Conservation (phyloP, 192 early-diverging fungal species). For the Gonapodya prolifera region DNA sequence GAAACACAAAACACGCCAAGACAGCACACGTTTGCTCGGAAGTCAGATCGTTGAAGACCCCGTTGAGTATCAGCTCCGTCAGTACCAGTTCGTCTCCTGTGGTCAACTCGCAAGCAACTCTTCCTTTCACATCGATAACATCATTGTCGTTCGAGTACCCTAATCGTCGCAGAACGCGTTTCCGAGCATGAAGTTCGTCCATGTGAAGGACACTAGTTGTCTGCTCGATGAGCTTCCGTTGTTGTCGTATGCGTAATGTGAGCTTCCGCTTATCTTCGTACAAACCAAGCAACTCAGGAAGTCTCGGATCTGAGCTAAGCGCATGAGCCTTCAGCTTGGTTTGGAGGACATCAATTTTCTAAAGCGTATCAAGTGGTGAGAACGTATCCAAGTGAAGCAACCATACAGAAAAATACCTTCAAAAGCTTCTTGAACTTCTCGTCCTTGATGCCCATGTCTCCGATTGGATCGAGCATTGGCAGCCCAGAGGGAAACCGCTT, state of each 20-base stretch:
- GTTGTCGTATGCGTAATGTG: slow-evolving; percentile 41
- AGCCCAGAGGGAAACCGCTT: slow-evolving; percentile 58
- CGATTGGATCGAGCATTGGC: slow-evolving; percentile 78
- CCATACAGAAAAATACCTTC: slow-evolving; percentile 18
- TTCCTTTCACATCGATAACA: slow-evolving; percentile 92
- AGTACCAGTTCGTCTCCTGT: slow-evolving; percentile 87
- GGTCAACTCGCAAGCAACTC: slow-evolving; percentile 94
- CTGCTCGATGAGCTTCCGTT: slow-evolving; percentile 59
- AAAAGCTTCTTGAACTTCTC: slow-evolving; percentile 60
- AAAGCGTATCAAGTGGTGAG: not conserved
- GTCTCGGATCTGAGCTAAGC: slow-evolving; percentile 36
- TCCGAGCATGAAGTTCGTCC: slow-evolving; percentile 83
- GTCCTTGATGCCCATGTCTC: slow-evolving; percentile 79
- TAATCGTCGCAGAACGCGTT: slow-evolving; percentile 80
- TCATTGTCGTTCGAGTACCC: slow-evolving; percentile 72
- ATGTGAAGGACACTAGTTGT: slow-evolving; percentile 76
- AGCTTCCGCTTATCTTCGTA: slow-evolving; percentile 57
- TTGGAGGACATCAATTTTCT: slow-evolving; percentile 65
- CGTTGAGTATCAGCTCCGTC: slow-evolving; percentile 94
- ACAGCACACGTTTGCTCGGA: slow-evolving; percentile 76
- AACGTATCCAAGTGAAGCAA: not conserved
- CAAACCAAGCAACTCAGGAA: slow-evolving; percentile 39
- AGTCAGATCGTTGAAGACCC: slow-evolving; percentile 86
- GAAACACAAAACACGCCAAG: slow-evolving; percentile 83
- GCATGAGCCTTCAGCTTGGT: slow-evolving; percentile 44